Conservation (phyloP, 352 stramenopile species). For the Phytophthora colocasiae region DNA sequence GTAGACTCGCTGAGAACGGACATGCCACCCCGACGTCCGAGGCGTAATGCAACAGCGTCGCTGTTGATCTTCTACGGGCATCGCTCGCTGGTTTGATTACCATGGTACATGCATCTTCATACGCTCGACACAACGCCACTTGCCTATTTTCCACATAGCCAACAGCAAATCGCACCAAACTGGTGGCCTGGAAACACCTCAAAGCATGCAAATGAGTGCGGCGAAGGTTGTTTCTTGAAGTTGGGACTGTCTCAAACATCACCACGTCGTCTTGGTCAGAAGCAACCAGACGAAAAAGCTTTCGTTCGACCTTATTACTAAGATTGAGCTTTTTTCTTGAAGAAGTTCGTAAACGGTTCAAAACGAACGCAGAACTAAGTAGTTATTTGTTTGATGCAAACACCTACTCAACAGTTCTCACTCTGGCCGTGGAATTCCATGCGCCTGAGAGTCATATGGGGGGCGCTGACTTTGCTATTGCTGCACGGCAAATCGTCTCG, state of each 20-base stretch:
- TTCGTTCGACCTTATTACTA: too few species aligned
- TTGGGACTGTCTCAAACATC: conserved; percentile 14
- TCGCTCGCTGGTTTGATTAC: not conserved
- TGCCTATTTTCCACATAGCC: conserved; percentile 20
- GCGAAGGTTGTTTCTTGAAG: conserved; percentile 6
- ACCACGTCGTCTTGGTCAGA: not conserved
- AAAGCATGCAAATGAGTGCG: conserved; percentile 9
- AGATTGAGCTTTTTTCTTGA: too few species aligned
- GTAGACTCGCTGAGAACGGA: conserved; percentile 10
- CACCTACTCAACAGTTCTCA: too few species aligned
- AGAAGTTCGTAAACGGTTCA: too few species aligned
- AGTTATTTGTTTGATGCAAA: too few species aligned
- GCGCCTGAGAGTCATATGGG: conserved; percentile 8
- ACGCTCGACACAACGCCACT: conserved; percentile 17
- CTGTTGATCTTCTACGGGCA: too few species aligned
- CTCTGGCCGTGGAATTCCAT: not conserved
- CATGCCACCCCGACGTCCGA: not conserved
- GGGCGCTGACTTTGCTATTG: not conserved
- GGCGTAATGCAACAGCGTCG: not conserved
- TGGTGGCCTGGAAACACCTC: conserved; percentile 6
- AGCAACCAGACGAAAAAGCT: too few species aligned
- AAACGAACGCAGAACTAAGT: too few species aligned
- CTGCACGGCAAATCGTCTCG: not conserved
- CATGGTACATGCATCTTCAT: not conserved
- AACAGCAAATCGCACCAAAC: conserved; percentile 26